Evolutionary conservation across 2,329 filamentous ascomycete genomes (phyloP).

Genomic region (Coniella vitis): DNA sequence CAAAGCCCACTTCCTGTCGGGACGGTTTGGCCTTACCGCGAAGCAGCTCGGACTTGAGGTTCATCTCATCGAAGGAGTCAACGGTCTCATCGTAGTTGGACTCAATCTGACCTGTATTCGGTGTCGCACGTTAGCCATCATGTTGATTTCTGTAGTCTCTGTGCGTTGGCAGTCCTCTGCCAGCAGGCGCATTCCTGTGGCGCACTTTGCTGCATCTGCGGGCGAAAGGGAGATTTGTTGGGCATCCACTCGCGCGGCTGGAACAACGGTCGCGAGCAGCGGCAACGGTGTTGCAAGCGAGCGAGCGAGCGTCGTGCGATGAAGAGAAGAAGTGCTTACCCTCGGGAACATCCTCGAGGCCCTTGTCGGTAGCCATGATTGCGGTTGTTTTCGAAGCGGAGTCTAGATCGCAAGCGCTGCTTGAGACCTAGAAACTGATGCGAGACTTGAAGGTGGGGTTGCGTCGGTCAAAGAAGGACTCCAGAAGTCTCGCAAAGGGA

Average conservation of each 20-base stretch:
- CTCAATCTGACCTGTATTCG: slow-evolving; percentile 83
- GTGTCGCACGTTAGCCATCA: slow-evolving; percentile 7
- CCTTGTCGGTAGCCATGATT: slow-evolving; percentile 98
- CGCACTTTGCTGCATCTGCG: background rate
- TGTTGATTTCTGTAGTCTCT: background rate
- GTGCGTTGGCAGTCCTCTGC: background rate
- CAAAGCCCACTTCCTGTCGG: slow-evolving; percentile 15
- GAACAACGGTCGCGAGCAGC: slow-evolving; percentile 5
- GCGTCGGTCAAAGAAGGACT: slow-evolving; percentile 27
- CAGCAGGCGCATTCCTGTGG: no score
- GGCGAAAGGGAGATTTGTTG: slow-evolving; percentile 6
- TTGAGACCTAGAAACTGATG: slow-evolving; percentile 59
- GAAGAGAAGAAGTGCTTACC: slow-evolving; percentile 51
- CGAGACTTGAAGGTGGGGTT: slow-evolving; percentile 31
- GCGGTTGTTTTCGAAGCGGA: slow-evolving; percentile 50
- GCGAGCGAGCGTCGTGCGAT: slow-evolving; percentile 6
- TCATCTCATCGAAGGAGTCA: slow-evolving; percentile 98
- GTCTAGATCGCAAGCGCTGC: slow-evolving; percentile 71
- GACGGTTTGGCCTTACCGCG: slow-evolving; percentile 55
- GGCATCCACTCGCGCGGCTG: slow-evolving; percentile 2
- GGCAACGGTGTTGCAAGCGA: background rate
- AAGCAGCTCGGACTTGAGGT: slow-evolving; percentile 92
- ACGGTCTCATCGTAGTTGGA: slow-evolving; percentile 99
- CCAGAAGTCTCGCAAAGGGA: slow-evolving; percentile 26
- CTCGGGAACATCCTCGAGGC: slow-evolving; percentile 96